Evolutionary conservation across 306 rosid genomes (phyloP), one percentile per base, ranked within the genome.

Genomic region (Dryas alaskensis): DNA sequence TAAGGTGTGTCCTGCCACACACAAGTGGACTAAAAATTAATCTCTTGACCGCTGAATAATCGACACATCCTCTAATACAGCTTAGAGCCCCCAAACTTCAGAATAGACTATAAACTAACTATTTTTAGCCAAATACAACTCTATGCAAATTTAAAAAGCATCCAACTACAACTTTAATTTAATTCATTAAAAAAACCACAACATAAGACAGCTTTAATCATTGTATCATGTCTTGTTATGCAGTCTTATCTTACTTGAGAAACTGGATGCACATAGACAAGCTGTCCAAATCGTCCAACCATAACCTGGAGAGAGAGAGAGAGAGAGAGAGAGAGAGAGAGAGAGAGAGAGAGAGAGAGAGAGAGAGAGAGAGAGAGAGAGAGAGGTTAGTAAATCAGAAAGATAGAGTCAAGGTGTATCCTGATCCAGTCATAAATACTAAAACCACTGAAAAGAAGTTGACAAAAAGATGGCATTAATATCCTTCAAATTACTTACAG

Each of bases 231-330:
- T 52, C 8, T 5, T 48, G 19, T 40, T 5, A 39, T 40, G 51
- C 44, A 46, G 53, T 4, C 9, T 6, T 55, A n/a, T 64, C 93
- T 86, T 90, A 93, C 97, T 66, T 87, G 93, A 73, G 98, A 78
- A 81, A 86, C 83, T 60, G 95, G 96, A 73, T 90, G 97, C 80
- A 84, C 84, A 79, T 93, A 90, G 70, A 93, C 84, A 77, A 90
- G 81, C 81, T 83, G 98, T 81, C 92, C 84, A 6, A 90, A 77
- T 63, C 92, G 90, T 80, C 98, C 96, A 75, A 83, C 87, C 96
- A 86, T 84, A 75, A 85, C 96, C 98, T 93, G 87, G 80, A 84
- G 62, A 77, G 58, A 59, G 82, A 76, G 22, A 22, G 22, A 19
- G 22, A 19, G 22, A 19, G 22, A 19, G 22, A 19, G 22, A 19